phyloP scores from a whole-genome alignment of 441 rosid species.

The Flueggea neowawraea region DNA sequence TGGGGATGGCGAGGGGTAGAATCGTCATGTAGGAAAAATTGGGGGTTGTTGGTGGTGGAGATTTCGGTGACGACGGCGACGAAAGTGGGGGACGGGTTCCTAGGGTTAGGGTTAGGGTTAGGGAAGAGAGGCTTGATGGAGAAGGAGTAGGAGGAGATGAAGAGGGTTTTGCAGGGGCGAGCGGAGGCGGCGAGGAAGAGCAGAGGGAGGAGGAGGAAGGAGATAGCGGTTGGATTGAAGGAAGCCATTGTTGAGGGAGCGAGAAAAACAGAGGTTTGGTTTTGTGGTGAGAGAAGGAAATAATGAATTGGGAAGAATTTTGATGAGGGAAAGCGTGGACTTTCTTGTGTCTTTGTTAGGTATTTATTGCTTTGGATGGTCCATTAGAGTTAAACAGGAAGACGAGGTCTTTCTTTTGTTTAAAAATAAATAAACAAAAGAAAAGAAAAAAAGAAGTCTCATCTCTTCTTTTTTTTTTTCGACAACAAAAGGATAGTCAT shows the following conservation, averaged over 20 bases:
- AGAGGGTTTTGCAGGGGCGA: constrained; percentile 76
- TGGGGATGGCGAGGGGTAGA: background rate
- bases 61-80: constrained; percentile 68
- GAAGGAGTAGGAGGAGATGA: constrained; percentile 67
- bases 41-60: constrained; percentile 29
- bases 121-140: constrained; percentile 30
- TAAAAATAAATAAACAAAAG: no score
- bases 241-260: constrained; percentile 23
- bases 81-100: no score
- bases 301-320: no score
- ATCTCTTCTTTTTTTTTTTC: no score
- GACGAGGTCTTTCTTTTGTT: no score
- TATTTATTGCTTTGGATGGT: no score
- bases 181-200: constrained; percentile 41
- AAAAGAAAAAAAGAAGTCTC: no score
- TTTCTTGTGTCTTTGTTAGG: no score
- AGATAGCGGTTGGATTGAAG: constrained; percentile 15
- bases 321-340: no score
- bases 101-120: constrained; percentile 29
- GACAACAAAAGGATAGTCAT: no score
- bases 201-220: constrained; percentile 17
- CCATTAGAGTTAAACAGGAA: no score
- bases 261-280: background rate
- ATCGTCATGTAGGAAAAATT: background rate
- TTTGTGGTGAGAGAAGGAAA: no score